Base-by-base conservation (phyloP, 2,329 filamentous ascomycete genomes). In the Verticillium isaacii region DNA sequence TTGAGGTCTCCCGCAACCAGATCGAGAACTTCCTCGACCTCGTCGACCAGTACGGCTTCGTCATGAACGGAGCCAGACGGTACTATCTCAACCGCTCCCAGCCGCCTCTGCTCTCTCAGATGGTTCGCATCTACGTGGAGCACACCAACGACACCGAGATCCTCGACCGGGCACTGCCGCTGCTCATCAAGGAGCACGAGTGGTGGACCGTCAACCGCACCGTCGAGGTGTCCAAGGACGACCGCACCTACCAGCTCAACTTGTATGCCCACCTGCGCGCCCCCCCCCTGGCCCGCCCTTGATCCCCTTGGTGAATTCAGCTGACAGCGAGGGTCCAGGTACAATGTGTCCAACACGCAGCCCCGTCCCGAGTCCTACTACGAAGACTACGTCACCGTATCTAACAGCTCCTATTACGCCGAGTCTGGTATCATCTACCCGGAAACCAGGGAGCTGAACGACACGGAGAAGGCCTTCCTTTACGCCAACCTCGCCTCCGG, bases 11-110 rank as follows among this genome's bases (percentile, higher is more conserved):
- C 4, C 81, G 80, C 69, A 89, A 90, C 72, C 88, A 85, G 34
- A 88, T 90, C 64, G 86, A 89, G 68, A 90, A 90, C 70, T 90
- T 90, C 66, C 74, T 89, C 12, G 88, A 90, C 66, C 78, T 89
- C 41, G 81, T 90, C 4, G 85, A 89, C 12, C 72, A 80, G 11
- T 86, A 84, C 66, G 87, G 87, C 12, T 89, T 90, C 68, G 80
- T 90, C 4, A 88, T 88, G 41, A 90, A 90, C 63, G 88, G 87
- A 8, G 86, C 85, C n/a, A 78, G 88, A 15, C 68, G 84, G 32
- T 89, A 90, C 76, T 90, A 89, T 66, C 78, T 89, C 60, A 89
- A 90, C 70, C 81, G 88, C 34, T 89, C 86, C 2, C 87, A 90
- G 72, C 88, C 87, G 19, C 88, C 88, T 1, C 71, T 90, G 56